These are phyloP conservation scores for Euphorbia schlechtendalii DNA, from an alignment of 441 rosid genomes.

Conservation along the genomic window DNA sequence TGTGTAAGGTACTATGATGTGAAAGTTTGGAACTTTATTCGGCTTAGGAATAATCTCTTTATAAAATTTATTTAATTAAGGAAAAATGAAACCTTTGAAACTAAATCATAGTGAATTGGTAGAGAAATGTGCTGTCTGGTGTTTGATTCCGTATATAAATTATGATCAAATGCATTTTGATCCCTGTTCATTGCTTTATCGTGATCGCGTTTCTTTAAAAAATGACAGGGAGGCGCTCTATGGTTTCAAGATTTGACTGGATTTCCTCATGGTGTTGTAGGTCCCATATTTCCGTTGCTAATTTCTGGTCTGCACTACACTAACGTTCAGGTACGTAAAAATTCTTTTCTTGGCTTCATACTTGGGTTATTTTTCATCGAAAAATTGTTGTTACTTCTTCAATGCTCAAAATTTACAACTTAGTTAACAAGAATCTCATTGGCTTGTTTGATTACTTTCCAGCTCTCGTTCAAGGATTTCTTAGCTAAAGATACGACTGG, in stretches of 20 bases:
- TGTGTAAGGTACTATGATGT: neutral
- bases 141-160: constrained; percentile 3
- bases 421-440: neutral
- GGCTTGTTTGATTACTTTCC: constrained; percentile 18
- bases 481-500: constrained; percentile 39
- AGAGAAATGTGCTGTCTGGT: neutral
- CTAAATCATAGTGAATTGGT: neutral
- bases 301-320: constrained; percentile 66
- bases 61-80: neutral
- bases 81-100: neutral
- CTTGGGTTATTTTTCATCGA: too few species aligned
- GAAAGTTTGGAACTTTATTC: neutral
- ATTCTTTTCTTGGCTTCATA: neutral
- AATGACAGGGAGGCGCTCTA: constrained; percentile 79
- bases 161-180: neutral
- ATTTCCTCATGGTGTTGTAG: constrained; percentile 47
- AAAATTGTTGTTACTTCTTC: neutral
- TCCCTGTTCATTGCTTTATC: neutral
- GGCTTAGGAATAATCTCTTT: neutral
- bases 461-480: constrained; percentile 53
- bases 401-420: constrained; percentile 2
- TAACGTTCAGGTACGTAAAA: constrained; percentile 64
- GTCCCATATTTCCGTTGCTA: constrained; percentile 66
- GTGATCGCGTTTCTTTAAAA: constrained; percentile 13
- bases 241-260: constrained; percentile 92